Conservation (phyloP, 495 filamentous ascomycete species). For the Penicillium mononematosum region DNA sequence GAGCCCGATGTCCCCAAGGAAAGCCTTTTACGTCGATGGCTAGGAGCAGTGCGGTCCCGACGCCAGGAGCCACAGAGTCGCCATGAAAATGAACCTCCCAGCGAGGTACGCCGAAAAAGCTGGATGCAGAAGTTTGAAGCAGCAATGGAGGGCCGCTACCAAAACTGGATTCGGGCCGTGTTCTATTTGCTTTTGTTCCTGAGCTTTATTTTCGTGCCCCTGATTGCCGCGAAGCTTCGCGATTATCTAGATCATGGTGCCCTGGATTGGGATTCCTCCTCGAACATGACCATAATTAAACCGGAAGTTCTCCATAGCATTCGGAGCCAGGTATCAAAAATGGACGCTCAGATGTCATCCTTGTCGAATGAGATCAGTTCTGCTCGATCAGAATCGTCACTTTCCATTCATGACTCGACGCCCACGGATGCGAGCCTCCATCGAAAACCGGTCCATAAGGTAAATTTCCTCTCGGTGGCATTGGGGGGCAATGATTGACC, state of each 20-base stretch:
- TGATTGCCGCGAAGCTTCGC: slow-evolving; percentile 11
- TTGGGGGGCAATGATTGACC: slow-evolving; percentile 42
- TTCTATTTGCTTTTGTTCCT: slow-evolving; percentile 16
- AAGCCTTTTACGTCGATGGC: slow-evolving; percentile 11
- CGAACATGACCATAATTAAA: slow-evolving; percentile 30
- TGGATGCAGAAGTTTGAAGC: background rate
- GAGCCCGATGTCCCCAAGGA: slow-evolving; percentile 4
- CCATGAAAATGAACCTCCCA: background rate
- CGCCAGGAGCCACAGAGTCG: background rate
- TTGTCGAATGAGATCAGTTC: slow-evolving; percentile 36
- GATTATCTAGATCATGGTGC: slow-evolving; percentile 13
- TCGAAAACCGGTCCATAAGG: slow-evolving; percentile 19
- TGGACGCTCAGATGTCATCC: slow-evolving; percentile 37
- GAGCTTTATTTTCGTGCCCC: slow-evolving; percentile 13
- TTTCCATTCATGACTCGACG: slow-evolving; percentile 12
- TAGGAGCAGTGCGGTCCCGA: slow-evolving; percentile 2
- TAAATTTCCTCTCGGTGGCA: slow-evolving; percentile 40
- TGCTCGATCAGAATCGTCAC: slow-evolving; percentile 23
- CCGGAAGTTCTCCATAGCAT: slow-evolving; percentile 30
- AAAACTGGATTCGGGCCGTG: slow-evolving; percentile 10
- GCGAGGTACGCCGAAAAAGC: background rate
- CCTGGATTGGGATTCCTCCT: slow-evolving; percentile 10
- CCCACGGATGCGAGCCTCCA: slow-evolving; percentile 20
- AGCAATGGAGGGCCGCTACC: slow-evolving; percentile 2
- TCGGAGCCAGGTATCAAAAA: slow-evolving; percentile 30